Base-by-base conservation (phyloP, 176 grass and related monocot species). In the Rhipidocladum racemiflorum region DNA sequence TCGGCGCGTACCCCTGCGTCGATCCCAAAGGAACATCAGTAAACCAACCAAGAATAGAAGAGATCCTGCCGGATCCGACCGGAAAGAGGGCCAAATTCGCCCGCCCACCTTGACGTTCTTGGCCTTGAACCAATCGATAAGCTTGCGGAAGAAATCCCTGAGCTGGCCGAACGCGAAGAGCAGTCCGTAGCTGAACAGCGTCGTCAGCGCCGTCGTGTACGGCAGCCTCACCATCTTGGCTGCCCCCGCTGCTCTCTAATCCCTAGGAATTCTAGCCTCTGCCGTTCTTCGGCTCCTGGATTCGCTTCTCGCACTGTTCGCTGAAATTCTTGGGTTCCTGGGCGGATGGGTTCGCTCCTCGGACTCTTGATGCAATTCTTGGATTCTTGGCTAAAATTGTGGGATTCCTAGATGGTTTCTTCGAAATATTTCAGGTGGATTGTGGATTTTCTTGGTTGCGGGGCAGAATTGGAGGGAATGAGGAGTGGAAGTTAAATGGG, bases 131-230 rank as follows among this genome's bases (percentile, higher is more conserved):
- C 81, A 89, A 82, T 89, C 92, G 61, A 91, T 2, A 60, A 94
- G 21, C 54, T 85, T 91, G 74, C 89, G 81, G 61, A 91, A 94
- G 74, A 91, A 87, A 87, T 94, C 89, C 27, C 89, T 74, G 61
- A 94, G 84, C 81, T 94, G 89, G 34, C 92, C 92, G 81, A 94
- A 94, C 43, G 85, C 92, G 68, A 94, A 91, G 42, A 94, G 87
- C 81, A 94, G 68, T 4, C 92, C 92, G 70, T 94, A 94, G 89
- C 92, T 94, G 84, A 94, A 89, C 28, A 91, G 89, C 60, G 92
- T 91, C 43, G 89, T 89, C 27, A 94, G 84, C 66, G 89, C 89
- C 42, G 89, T 91, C 20, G 90, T 89, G 89, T 94, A 94, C 24
- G 92, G 92, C 59, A 94, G 76, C 87, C 92, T 83, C 89, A 94